Evolutionary conservation across 2,329 filamentous ascomycete genomes (phyloP).

Genomic region (Remersonia thermophila): DNA sequence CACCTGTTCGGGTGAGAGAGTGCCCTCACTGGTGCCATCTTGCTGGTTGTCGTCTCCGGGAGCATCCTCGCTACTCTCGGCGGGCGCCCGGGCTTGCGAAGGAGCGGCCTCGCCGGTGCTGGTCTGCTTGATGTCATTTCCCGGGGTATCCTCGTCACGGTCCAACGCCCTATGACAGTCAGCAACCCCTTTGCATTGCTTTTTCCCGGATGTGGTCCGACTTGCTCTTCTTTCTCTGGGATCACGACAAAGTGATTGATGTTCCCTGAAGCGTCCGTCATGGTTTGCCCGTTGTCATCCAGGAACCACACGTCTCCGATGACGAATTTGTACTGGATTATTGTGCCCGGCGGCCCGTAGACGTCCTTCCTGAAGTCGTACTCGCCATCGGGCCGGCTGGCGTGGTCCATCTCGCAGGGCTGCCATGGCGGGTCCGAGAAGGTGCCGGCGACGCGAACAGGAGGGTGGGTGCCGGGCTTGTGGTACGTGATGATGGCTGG

Average conservation of each 20-base stretch:
- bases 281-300: slow-evolving; percentile 47
- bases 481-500: slow-evolving; percentile 48
- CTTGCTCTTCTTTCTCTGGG: slow-evolving; percentile 2
- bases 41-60: no score
- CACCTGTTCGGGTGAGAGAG: no score
- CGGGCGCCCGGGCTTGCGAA: no score
- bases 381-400: slow-evolving; percentile 38
- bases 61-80: no score
- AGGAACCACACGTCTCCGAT: slow-evolving; percentile 61
- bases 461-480: slow-evolving; percentile 47
- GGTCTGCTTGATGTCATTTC: background rate
- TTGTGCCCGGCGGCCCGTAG: slow-evolving; percentile 39
- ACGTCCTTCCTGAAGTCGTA: slow-evolving; percentile 47
- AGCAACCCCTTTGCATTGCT: background rate
- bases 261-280: slow-evolving; percentile 34
- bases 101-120: background rate
- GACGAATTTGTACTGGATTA: slow-evolving; percentile 65
- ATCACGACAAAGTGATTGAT: no score
- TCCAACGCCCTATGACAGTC: background rate
- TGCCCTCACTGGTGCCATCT: no score
- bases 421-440: slow-evolving; percentile 58
- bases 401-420: slow-evolving; percentile 50
- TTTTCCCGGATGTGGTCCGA: background rate
- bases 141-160: background rate
- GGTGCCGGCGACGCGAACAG: slow-evolving; percentile 58